These are phyloP conservation scores for Boletus rex-veris DNA, from an alignment of 768 basidiomycete genomes.

Conservation along the genomic window DNA sequence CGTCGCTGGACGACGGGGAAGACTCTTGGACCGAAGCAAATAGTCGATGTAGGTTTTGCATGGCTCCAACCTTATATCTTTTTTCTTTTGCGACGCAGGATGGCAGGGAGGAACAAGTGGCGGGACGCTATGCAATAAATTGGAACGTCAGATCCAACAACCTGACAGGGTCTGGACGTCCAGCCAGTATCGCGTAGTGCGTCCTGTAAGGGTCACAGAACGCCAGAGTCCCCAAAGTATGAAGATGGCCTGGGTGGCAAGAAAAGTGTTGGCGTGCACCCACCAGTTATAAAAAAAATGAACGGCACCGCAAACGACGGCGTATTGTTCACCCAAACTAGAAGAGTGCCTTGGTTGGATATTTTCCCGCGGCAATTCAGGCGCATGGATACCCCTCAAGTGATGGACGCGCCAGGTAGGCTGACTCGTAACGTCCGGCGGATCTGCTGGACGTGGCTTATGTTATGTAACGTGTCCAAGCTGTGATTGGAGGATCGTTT, in stretches of 20 bases:
- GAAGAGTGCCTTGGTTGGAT: background rate
- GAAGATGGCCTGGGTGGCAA: background rate
- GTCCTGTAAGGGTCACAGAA: background rate
- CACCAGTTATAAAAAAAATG: background rate
- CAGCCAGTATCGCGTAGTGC: background rate
- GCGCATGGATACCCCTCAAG: background rate
- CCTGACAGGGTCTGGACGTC: background rate
- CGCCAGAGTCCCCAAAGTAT: background rate
- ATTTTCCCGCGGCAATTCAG: background rate
- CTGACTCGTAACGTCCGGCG: background rate
- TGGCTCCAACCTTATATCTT: background rate
- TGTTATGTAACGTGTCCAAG: background rate
- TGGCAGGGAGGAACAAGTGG: background rate
- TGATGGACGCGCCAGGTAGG: background rate
- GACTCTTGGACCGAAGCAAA: background rate
- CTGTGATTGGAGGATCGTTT: background rate
- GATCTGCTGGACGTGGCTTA: background rate
- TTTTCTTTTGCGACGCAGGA: background rate
- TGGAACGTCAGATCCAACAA: background rate
- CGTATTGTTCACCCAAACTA: background rate
- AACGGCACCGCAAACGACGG: background rate
- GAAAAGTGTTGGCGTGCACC: background rate
- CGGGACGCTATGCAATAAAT: background rate
- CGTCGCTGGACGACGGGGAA: background rate
- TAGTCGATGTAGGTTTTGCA: background rate